These are phyloP conservation scores for Prosopis cineraria DNA, from an alignment of 306 rosid genomes.

Conservation along the genomic window DNA sequence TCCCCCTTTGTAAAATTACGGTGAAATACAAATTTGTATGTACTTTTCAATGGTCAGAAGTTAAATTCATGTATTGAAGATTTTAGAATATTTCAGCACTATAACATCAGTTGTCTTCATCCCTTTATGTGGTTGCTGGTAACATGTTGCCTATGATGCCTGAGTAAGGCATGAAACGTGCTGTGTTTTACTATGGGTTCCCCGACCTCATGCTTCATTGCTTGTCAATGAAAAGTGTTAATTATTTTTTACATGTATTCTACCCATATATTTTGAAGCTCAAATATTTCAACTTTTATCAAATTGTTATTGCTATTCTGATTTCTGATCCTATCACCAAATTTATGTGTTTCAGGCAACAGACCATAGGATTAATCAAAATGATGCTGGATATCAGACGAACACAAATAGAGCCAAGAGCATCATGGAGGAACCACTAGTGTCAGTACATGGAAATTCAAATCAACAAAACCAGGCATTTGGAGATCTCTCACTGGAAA, in stretches of 20 bases:
- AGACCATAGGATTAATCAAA: conserved; percentile 54
- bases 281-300: not conserved
- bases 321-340: conserved; percentile 1
- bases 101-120: not conserved
- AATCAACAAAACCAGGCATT: conserved; percentile 58
- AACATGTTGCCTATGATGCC: not conserved
- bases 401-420: conserved; percentile 48
- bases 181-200: not conserved
- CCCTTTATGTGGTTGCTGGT: not conserved
- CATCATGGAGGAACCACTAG: conserved; percentile 38
- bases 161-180: not conserved
- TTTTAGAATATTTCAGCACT: not conserved
- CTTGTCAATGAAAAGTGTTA: not conserved
- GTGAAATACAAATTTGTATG: not conserved
- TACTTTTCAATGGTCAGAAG: not conserved
- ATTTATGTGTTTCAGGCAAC: conserved; percentile 50
- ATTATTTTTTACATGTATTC: not conserved
- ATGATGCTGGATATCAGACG: conserved; percentile 43
- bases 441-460: conserved; percentile 52
- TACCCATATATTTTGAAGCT: not conserved
- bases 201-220: not conserved
- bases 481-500: conserved; percentile 53
- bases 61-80: not conserved
- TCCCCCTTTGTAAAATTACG: not conserved
- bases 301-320: conserved; percentile 2